phyloP scores from a whole-genome alignment of 129 eudicot species.

The Ambrosia artemisiifolia region DNA sequence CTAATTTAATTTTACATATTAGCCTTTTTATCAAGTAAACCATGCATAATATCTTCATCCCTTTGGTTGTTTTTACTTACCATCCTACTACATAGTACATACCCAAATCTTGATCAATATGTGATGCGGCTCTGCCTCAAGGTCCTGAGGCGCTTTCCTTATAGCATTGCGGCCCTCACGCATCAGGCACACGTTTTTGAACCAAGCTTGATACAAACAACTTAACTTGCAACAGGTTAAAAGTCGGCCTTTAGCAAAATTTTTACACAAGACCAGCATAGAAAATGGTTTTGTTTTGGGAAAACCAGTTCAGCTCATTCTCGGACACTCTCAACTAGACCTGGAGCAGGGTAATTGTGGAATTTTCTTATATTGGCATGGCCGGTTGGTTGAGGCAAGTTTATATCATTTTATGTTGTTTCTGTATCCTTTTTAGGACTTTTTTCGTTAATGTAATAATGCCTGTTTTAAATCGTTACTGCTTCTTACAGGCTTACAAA shows the following conservation, averaged over 20 bases:
- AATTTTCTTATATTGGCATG: conserved; percentile 73
- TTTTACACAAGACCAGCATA: conserved; percentile 51
- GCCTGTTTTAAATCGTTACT: not conserved
- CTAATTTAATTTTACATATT: too few relatives aligned
- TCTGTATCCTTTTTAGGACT: not conserved
- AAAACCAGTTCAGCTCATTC: conserved; percentile 51
- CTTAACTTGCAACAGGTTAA: conserved; percentile 43
- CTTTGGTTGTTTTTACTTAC: too few relatives aligned
- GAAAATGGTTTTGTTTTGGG: conserved; percentile 45
- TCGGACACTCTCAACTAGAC: conserved; percentile 73
- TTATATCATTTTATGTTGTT: not conserved
- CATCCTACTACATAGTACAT: too few relatives aligned
- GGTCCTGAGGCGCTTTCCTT: too few relatives aligned
- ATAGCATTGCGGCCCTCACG: too few relatives aligned
- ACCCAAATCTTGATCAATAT: too few relatives aligned
- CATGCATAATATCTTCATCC: too few relatives aligned
- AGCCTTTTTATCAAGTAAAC: too few relatives aligned
- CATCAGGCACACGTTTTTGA: too few relatives aligned
- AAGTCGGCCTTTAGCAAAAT: conserved; percentile 62
- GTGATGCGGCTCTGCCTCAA: too few relatives aligned
- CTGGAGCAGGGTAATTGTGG: conserved; percentile 75
- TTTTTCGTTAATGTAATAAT: too few relatives aligned
- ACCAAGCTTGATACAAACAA: not conserved
- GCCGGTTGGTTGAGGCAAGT: conserved; percentile 67
- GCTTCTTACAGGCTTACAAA: conserved; percentile 59